A percentile compares a stretch with the other conserved stretches of the same genome.
phyloP scores from a whole-genome alignment of 306 rosid species.

The Oxytropis ochrocephala region DNA sequence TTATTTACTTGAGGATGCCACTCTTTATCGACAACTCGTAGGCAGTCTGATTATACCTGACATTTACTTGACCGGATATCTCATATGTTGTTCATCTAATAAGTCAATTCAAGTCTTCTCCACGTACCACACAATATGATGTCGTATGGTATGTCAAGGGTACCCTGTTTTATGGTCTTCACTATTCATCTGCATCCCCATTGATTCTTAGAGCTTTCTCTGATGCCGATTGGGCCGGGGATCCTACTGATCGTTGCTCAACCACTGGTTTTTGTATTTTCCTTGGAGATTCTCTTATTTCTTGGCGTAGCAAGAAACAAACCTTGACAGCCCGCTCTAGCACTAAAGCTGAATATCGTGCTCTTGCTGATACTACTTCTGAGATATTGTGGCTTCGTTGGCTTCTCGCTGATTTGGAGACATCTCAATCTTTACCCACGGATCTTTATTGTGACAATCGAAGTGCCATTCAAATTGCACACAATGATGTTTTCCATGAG shows the following conservation, averaged over 20 bases:
- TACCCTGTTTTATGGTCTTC: too few species aligned
- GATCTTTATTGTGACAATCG: background rate
- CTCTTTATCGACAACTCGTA: background rate
- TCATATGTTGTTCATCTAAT: background rate
- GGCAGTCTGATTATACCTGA: background rate
- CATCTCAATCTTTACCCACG: background rate
- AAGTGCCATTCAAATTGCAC: too few species aligned
- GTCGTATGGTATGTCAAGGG: background rate
- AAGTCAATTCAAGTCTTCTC: background rate
- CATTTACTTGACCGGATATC: background rate
- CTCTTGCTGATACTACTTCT: background rate
- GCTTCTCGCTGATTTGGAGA: background rate
- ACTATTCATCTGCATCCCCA: background rate
- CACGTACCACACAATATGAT: background rate
- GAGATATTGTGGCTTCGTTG: too few species aligned
- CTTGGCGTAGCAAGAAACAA: background rate
- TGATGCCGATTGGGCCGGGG: background rate
- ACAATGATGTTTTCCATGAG: too few species aligned
- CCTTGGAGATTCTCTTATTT: background rate
- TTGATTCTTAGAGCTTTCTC: too few species aligned
- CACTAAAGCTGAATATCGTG: background rate
- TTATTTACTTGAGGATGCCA: background rate
- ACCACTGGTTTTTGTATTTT: background rate
- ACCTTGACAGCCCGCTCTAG: background rate
- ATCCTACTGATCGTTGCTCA: background rate